Percentiles rank a stretch among this genome's conserved stretches.
These are phyloP conservation scores for Coleophoma crateriformis DNA, from an alignment of 2,329 filamentous ascomycete genomes.

Conservation along the genomic window DNA sequence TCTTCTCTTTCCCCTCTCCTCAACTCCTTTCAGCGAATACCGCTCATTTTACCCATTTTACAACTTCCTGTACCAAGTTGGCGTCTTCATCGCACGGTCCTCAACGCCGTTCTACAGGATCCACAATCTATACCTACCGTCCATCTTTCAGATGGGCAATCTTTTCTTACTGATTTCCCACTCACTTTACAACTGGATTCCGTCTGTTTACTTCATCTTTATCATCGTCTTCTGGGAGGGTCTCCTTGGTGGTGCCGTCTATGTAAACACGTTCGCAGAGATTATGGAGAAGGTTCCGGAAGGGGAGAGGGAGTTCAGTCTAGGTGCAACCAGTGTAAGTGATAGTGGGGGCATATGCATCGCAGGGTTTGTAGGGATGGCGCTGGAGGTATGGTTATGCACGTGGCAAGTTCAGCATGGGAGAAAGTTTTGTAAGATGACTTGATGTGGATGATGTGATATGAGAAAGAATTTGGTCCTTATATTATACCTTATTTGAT, in stretches of 20 bases:
- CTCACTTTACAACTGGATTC: constrained; percentile 74
- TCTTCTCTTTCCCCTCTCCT: constrained; percentile 73
- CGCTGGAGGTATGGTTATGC: constrained; percentile 76
- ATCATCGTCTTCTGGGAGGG: constrained; percentile 90
- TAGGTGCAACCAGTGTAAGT: constrained; percentile 85
- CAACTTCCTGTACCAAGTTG: constrained; percentile 88
- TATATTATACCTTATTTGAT: not conserved
- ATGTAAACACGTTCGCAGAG: constrained; percentile 93
- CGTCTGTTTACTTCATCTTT: constrained; percentile 82
- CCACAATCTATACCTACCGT: constrained; percentile 74
- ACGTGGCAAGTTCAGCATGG: constrained; percentile 79
- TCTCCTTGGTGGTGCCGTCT: constrained; percentile 82
- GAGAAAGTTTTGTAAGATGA: constrained; percentile 59
- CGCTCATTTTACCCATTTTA: constrained; percentile 94
- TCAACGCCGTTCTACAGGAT: constrained; percentile 84
- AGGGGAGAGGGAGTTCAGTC: constrained; percentile 82
- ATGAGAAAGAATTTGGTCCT: not conserved
- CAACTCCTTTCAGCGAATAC: constrained; percentile 74
- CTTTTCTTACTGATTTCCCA: constrained; percentile 69
- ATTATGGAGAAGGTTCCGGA: constrained; percentile 78
- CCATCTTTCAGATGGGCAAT: constrained; percentile 76
- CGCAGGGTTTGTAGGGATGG: constrained; percentile 79
- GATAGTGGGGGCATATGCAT: constrained; percentile 89
- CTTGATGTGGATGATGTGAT: not conserved
- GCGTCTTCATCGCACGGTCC: constrained; percentile 90